Conservation (phyloP, 2,329 filamentous ascomycete genomes). For the Pestalotiopsis sp. region DNA sequence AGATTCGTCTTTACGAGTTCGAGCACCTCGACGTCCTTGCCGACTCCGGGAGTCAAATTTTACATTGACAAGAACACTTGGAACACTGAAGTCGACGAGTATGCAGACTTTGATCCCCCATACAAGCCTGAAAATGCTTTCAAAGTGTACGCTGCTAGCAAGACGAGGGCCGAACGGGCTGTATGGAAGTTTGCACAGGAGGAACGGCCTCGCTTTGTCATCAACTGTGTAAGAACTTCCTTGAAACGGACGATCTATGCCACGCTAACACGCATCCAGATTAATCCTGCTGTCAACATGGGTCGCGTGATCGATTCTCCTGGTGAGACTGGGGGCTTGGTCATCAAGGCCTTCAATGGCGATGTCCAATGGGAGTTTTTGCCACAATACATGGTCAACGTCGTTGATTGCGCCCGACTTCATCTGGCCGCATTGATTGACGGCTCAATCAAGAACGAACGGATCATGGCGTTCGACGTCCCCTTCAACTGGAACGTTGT, state of each 20-base stretch:
- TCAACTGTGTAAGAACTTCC: constrained; percentile 23
- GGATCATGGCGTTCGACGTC: constrained; percentile 6
- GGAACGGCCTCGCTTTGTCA: constrained; percentile 24
- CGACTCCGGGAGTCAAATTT: constrained; percentile 9
- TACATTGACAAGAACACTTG: constrained; percentile 27
- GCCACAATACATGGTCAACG: constrained; percentile 1
- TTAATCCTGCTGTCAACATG: not conserved
- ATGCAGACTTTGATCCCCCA: constrained; percentile 32
- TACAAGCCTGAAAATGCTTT: constrained; percentile 18
- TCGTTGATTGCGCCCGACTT: constrained; percentile 7
- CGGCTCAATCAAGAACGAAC: not conserved
- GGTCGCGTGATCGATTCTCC: not conserved
- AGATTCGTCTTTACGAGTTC: constrained; percentile 30
- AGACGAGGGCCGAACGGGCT: constrained; percentile 32
- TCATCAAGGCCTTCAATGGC: not conserved
- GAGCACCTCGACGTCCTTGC: constrained; percentile 19
- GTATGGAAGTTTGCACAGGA: constrained; percentile 31
- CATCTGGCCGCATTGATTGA: constrained; percentile 12
- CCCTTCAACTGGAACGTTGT: constrained; percentile 11
- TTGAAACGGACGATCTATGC: constrained; percentile 15
- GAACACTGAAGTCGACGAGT: constrained; percentile 32
- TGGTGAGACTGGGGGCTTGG: not conserved
- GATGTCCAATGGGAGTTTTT: not conserved
- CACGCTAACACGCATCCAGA: not conserved
- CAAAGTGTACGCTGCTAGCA: constrained; percentile 32